Evolutionary conservation across 2,329 filamentous ascomycete species (phyloP), one percentile per base, ranked within the genome.

Genomic region (Hymenotorrendiella dingleyae): DNA sequence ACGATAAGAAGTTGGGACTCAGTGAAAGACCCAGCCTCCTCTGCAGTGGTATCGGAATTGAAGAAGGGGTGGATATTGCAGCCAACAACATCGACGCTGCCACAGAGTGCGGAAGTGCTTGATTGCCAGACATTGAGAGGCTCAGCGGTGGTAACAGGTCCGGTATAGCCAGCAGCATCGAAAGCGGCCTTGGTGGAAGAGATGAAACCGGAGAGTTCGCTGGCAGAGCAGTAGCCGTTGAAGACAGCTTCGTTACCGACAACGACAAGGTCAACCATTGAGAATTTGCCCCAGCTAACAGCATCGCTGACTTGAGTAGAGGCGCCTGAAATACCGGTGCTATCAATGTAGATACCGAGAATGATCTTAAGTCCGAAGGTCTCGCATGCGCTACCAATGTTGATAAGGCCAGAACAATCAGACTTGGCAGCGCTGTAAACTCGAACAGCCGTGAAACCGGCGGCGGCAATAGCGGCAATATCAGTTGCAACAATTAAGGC

Each of bases 61-160:
- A 96, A 97, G 84, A 85, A 96, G 55, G 90, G 82, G 72, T 97
- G 90, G 59, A 94, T 80, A 76, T 96, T 95, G 67, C 80, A 81
- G 66, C 83, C 86, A 27, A 87, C 76, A 48, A 94, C 71, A 62
- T 95, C 89, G 46, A 96, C 73, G 57, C 73, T 76, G 26, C 60
- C 57, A 76, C 91, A 96, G 49, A 96, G 74, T 36, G 66, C 66
- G 23, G 62, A 57, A 43, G 73, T 75, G 51, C 82, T 72, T 40
- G 69, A 54, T 67, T 87, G 70, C 79, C 88, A 89, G 62, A 84
- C 73, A 66, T 82, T 77, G 57, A 94, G 76, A 42, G 90, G 82
- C 72, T 97, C 91, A 50, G 90, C 84, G 57, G 88, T 94, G 62
- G 89, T 94, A 70, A 83, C 76, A 35, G 77, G 76, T 38, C 84